Conservation (phyloP, 306 rosid species). For the Nissolia schottii region DNA sequence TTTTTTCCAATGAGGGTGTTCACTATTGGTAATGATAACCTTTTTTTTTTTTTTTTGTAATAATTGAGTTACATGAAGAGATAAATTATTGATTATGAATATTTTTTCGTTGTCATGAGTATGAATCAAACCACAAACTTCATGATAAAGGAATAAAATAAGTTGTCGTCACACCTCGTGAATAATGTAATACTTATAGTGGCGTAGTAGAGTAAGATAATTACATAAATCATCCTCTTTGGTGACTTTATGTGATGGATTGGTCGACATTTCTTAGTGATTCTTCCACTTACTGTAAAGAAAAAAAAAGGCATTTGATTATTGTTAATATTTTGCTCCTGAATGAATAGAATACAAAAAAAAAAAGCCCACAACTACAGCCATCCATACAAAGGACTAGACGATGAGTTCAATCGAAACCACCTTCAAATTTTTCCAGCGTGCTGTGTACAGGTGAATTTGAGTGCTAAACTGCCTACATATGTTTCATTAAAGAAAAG, state of each 20-base stretch:
- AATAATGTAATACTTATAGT: neutral
- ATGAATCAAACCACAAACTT: too few species aligned
- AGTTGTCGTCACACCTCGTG: too few species aligned
- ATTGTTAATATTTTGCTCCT: neutral
- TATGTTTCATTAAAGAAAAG: neutral
- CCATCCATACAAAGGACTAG: neutral
- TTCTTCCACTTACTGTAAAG: constrained; percentile 7
- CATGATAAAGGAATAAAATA: too few species aligned
- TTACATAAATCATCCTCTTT: neutral
- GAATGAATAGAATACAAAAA: neutral
- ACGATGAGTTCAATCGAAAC: neutral
- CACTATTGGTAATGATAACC: too few species aligned
- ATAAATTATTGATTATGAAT: too few species aligned
- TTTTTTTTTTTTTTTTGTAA: too few species aligned
- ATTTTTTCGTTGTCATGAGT: too few species aligned
- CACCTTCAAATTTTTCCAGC: neutral
- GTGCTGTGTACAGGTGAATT: neutral
- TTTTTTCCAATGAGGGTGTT: too few species aligned
- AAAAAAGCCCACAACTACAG: neutral
- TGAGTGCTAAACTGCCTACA: neutral
- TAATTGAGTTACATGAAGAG: too few species aligned
- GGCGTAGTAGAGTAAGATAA: neutral
- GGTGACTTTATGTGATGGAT: neutral
- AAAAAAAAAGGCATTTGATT: neutral
- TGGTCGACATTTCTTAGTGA: constrained; percentile 28